Evolutionary conservation across 1,284 basidiomycete species (phyloP).

Genomic region (Blastosporella zonata): DNA sequence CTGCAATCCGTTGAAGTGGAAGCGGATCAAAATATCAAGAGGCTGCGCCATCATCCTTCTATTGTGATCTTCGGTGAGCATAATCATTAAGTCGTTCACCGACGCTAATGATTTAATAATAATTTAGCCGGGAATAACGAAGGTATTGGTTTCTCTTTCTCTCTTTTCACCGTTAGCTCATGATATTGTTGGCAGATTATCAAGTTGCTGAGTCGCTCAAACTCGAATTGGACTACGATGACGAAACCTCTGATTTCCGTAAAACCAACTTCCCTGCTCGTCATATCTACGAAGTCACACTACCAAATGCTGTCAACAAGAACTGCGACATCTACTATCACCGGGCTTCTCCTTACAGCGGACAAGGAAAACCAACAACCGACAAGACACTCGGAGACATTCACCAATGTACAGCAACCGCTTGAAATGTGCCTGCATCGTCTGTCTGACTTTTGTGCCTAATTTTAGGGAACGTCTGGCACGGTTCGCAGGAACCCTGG

Average conservation of each 20-base stretch:
- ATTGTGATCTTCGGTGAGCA: constrained; percentile 77
- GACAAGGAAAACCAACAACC: constrained; percentile 67
- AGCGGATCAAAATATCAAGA: constrained; percentile 70
- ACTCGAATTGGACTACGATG: constrained; percentile 78
- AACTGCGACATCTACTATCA: constrained; percentile 76
- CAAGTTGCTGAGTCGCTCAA: constrained; percentile 75
- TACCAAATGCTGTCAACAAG: constrained; percentile 69
- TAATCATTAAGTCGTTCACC: background rate
- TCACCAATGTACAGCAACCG: constrained; percentile 66
- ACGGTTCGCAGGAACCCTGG: constrained; percentile 84
- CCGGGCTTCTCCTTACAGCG: constrained; percentile 84
- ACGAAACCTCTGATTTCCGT: constrained; percentile 78
- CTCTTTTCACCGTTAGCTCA: constrained; percentile 1
- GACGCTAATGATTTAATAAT: background rate
- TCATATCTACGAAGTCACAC: constrained; percentile 80
- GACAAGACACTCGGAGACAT: constrained; percentile 81
- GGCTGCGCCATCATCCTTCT: constrained; percentile 74
- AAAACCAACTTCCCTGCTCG: constrained; percentile 84
- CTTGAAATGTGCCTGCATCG: background rate
- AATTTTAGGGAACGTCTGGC: constrained; percentile 96
- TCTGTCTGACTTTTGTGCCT: constrained; percentile 8
- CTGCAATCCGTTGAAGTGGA: constrained; percentile 64
- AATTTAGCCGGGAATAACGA: constrained; percentile 83
- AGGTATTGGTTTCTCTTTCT: constrained; percentile 37
- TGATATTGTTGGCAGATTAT: constrained; percentile 50